These are phyloP conservation scores for Saccharomycopsis malanga DNA, from an alignment of 805 yeast genomes.

Conservation along the genomic window DNA sequence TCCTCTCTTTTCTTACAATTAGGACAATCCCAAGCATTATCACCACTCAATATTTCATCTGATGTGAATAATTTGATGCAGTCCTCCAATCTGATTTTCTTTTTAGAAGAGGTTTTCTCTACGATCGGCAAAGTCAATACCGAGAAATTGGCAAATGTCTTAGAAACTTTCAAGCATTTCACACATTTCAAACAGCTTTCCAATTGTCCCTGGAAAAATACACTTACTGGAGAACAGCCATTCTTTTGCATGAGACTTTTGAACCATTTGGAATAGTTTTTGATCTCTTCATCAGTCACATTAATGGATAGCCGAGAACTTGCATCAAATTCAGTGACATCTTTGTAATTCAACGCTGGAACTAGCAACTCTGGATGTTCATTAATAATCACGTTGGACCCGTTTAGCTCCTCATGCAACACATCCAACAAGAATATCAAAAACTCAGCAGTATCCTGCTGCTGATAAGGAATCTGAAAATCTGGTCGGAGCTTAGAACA, in stretches of 20 bases:
- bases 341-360: slow-evolving; percentile 21
- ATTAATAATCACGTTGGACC: slow-evolving; percentile 30
- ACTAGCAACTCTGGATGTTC: slow-evolving; percentile 32
- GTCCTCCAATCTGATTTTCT: slow-evolving; percentile 46
- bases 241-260: slow-evolving; percentile 42
- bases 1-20: slow-evolving; percentile 41
- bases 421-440: slow-evolving; percentile 58
- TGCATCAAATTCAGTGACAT: slow-evolving; percentile 29
- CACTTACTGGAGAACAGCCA: slow-evolving; percentile 62
- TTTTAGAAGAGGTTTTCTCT: slow-evolving; percentile 27
- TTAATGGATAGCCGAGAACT: slow-evolving; percentile 27
- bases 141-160: slow-evolving; percentile 55
- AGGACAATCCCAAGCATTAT: slow-evolving; percentile 82
- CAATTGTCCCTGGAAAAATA: slow-evolving; percentile 65
- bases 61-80: slow-evolving; percentile 55
- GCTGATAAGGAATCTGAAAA: slow-evolving; percentile 62
- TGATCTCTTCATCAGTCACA: slow-evolving; percentile 34
- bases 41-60: slow-evolving; percentile 60
- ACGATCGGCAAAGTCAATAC: slow-evolving; percentile 61
- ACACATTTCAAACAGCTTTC: slow-evolving; percentile 58
- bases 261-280: slow-evolving; percentile 52
- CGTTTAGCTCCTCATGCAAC: slow-evolving; percentile 56
- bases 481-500: slow-evolving; percentile 54
- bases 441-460: slow-evolving; percentile 79
- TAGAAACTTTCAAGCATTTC: slow-evolving; percentile 54